Evolutionary conservation across 768 basidiomycete species (phyloP).

Genomic region (Boletellus emodensis): DNA sequence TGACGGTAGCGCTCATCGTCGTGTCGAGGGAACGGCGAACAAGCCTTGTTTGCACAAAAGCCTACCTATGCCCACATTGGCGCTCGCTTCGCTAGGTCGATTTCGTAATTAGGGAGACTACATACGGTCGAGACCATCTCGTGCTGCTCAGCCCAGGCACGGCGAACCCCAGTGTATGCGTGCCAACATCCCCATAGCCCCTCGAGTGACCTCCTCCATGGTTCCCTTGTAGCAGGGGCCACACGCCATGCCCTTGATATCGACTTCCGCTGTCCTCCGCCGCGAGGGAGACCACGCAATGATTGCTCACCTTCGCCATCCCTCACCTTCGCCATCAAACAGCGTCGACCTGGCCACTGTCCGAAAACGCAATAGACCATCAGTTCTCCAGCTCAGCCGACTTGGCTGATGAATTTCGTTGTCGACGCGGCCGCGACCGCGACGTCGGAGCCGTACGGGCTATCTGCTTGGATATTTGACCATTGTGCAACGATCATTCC

Average conservation of each 20-base stretch:
- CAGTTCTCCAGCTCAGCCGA: too few species aligned
- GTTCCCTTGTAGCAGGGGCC: conserved; percentile 25
- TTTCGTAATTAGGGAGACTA: conserved; percentile 13
- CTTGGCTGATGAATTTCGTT: too few species aligned
- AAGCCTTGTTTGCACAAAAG: background rate
- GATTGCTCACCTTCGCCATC: conserved; percentile 44
- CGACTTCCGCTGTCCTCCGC: conserved; percentile 76
- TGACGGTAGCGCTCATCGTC: conserved; percentile 12
- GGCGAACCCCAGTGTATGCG: background rate
- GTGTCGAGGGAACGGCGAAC: background rate
- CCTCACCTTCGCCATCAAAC: conserved; percentile 52
- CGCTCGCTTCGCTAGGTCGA: conserved; percentile 5
- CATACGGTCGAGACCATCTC: background rate
- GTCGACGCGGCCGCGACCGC: too few species aligned
- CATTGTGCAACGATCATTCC: too few species aligned
- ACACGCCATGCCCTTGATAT: conserved; percentile 66
- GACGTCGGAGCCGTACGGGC: too few species aligned
- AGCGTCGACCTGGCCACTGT: conserved; percentile 47
- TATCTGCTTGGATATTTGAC: too few species aligned
- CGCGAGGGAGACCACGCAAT: conserved; percentile 48
- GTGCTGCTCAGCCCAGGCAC: background rate
- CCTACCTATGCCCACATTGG: conserved; percentile 1
- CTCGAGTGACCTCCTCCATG: conserved; percentile 47
- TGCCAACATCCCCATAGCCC: conserved; percentile 37
- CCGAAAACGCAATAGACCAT: too few species aligned